phyloP scores from a whole-genome alignment of 331 rosid species.

The Acacia concinna region DNA sequence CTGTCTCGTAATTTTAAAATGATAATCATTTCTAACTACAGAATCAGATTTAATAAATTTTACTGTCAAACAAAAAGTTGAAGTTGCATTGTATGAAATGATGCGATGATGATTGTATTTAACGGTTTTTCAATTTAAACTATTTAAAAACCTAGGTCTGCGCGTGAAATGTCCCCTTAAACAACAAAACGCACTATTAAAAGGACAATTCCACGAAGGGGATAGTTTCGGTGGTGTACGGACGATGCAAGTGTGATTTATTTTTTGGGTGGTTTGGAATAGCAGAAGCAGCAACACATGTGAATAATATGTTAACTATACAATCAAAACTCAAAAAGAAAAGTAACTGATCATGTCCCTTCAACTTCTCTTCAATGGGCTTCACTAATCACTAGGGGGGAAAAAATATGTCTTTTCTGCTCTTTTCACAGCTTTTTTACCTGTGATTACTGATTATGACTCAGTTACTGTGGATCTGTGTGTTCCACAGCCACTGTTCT shows the following conservation, averaged over 20 bases:
- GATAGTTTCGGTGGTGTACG: background rate
- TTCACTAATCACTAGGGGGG: background rate
- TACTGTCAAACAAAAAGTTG: background rate
- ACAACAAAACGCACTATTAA: background rate
- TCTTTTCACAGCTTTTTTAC: constrained; percentile 6
- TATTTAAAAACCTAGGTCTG: background rate
- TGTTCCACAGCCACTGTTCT: background rate
- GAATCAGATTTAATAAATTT: background rate
- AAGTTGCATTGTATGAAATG: background rate
- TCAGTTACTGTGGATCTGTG: background rate
- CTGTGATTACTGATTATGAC: background rate
- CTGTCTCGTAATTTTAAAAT: background rate
- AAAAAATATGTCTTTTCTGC: constrained; percentile 6
- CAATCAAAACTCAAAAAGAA: too few relatives aligned
- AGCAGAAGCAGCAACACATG: background rate
- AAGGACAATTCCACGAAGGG: background rate
- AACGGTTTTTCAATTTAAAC: background rate
- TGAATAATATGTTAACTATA: too few relatives aligned
- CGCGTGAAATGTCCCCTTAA: background rate
- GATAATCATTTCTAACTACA: background rate
- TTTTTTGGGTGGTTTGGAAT: background rate
- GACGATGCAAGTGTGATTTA: background rate
- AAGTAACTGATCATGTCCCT: background rate
- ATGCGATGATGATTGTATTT: too few relatives aligned
- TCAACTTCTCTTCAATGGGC: background rate